Base-by-base conservation (phyloP, 2,329 filamentous ascomycete genomes). In the Trichoderma afroharzianum region DNA sequence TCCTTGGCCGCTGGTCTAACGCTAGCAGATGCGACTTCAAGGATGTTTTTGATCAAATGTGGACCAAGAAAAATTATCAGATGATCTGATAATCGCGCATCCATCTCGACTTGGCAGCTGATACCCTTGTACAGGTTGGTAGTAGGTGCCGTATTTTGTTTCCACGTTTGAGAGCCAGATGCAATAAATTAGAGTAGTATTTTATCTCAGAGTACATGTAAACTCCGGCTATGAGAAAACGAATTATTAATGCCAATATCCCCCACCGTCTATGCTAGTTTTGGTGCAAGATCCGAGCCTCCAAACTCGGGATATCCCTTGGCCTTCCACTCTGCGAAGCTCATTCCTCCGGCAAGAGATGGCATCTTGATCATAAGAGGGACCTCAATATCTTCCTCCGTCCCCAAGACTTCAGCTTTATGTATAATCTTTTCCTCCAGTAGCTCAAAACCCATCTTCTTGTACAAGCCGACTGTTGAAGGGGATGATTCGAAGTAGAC, bases 401-500 rank as follows among this genome's bases (percentile, higher is more conserved):
- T 79, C 5, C 78, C 80, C 63, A 83, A 73, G 5, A 80, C 71
- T 26, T 79, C 78, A 26, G 78, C 77, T 9, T 68, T 59, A 14
- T 21, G 80, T n/a, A 55, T 14, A 24, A 83, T 76, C 18, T 78
- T 81, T 53, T 82, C 79, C 3, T 80, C 78, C 6, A 86, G 74
- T 66, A 77, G 77, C 63, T 79, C 77, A 74, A 85, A 87, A 3
- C 85, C 85, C 74, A 84, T 79, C 72, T 82, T 85, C 71, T 81
- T 78, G 75, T 87, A 87, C 32, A 87, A 77, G 8, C 77, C 77
- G 47, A 81, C 77, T 0, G 82, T 83, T 5, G 80, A 79, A 4
- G 79, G 81, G 0, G 83, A 85, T 2, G 83, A 82, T 75, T 87
- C 85, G 53, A 86, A 80, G 76, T 86, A 86, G 4, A 85, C 77